Evolutionary conservation across 176 grass and related monocot genomes (phyloP), one percentile per base, ranked within the genome.

Genomic region (Aegilops longissima): DNA sequence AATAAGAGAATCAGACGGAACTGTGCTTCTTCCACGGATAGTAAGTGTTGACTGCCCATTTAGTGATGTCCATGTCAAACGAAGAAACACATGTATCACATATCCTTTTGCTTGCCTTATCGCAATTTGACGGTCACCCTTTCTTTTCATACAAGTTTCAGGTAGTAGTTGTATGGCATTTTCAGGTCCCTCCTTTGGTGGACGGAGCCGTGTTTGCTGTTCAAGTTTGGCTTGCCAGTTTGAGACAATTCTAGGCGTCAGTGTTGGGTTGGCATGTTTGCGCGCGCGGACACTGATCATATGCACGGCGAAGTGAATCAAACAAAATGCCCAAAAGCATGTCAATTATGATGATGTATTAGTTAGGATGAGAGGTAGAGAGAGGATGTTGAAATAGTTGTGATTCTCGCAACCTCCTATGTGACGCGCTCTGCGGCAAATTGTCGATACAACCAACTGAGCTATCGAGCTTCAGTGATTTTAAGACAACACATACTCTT

Each of bases 21-120:
- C 86, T 83, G 88, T 76, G 73, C 79, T 93, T 86, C n/a, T 88
- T 74, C 14, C 62, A 17, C 79, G 71, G 30, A 58, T 56, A 23
- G 71, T 88, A 64, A 88, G 59, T 80, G 92, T 93, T 88, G 92
- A 93, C 69, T 93, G 92, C 74, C 83, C 92, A 83, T 93, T 93
- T 90, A 90, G 86, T 82, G 86, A 82, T 44, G 42, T 10, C 10
- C 42, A 0, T 44, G 42, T 44, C 42, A 44, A 44, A 42, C 40
- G 40, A 10, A 42, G 40, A 42, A 42, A 0, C 9, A 42, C 40
- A 40, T 40, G 40, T 42, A 42, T 42, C 40, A 45, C 70, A n/a
- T 42, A 3, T 0, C 40, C 40, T 42, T 42, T 11, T 31, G 40
- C 40, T 42, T 42, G 40, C 40, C 40, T 42, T 42, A 11, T 42